These are phyloP conservation scores for Geosmithia flava DNA, from an alignment of 2,329 filamentous ascomycete species.

Conservation along the genomic window DNA sequence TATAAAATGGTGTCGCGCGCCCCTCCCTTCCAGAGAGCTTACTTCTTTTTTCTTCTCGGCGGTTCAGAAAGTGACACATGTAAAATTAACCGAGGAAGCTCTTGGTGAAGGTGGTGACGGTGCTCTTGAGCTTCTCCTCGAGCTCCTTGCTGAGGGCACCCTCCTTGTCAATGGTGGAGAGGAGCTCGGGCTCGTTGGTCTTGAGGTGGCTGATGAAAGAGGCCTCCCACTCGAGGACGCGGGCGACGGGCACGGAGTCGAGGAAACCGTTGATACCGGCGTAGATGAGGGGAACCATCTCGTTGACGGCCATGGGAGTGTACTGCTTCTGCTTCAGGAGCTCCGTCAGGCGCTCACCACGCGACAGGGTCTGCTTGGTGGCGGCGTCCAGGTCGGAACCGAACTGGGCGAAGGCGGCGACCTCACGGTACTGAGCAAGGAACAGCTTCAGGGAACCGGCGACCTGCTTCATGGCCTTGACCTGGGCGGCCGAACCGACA, in stretches of 20 bases:
- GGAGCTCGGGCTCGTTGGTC: slow-evolving; percentile 75
- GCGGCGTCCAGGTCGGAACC: slow-evolving; percentile 98
- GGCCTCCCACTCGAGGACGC: slow-evolving; percentile 86
- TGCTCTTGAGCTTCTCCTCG: slow-evolving; percentile 70
- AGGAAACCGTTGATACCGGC: slow-evolving; percentile 98
- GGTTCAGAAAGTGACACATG: too few species aligned
- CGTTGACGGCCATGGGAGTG: slow-evolving; percentile 94
- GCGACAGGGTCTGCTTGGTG: slow-evolving; percentile 95
- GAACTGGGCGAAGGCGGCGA: slow-evolving; percentile 98
- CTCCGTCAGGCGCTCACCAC: slow-evolving; percentile 98
- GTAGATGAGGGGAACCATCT: slow-evolving; percentile 99
- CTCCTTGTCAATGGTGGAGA: slow-evolving; percentile 87
- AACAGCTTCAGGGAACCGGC: slow-evolving; percentile 99
- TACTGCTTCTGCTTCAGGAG: slow-evolving; percentile 99
- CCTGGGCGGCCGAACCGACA: slow-evolving; percentile 98
- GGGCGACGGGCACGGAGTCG: slow-evolving; percentile 76
- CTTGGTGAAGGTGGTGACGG: slow-evolving; percentile 78
- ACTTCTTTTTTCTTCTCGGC: slow-evolving; percentile 12
- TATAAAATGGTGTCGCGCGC: too few species aligned
- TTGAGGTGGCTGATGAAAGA: slow-evolving; percentile 90
- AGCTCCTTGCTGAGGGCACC: slow-evolving; percentile 91
- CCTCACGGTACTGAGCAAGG: slow-evolving; percentile 99
- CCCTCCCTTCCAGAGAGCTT: slow-evolving; percentile 15
- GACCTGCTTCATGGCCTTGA: slow-evolving; percentile 99
- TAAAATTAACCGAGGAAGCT: slow-evolving; percentile 56